phyloP scores from a whole-genome alignment of 257 asterid species.

The Penstemon barbatus region DNA sequence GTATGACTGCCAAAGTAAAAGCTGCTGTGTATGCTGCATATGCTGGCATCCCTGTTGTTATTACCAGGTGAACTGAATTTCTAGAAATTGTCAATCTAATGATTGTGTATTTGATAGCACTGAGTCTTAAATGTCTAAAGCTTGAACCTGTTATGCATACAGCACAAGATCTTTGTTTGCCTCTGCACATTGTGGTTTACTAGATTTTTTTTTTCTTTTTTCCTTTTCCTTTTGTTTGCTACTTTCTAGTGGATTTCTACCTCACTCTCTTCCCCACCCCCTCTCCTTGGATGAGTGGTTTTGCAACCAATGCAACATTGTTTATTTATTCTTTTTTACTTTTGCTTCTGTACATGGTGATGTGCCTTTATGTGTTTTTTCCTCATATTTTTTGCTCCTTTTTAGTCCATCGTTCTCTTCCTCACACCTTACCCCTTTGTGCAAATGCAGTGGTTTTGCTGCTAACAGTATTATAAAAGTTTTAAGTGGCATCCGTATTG shows the following conservation, averaged over 20 bases:
- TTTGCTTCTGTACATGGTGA: conserved; percentile 20
- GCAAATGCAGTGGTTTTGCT: conserved; percentile 60
- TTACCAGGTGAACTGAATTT: conserved; percentile 59
- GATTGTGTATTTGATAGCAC: background rate
- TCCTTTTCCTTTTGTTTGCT: background rate
- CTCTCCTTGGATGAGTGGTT: background rate
- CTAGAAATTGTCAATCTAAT: conserved; percentile 2
- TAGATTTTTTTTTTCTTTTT: background rate
- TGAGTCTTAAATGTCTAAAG: background rate
- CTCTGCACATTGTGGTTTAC: conserved; percentile 11
- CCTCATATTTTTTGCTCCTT: background rate
- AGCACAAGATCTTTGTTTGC: conserved; percentile 4
- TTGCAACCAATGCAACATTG: too few relatives aligned
- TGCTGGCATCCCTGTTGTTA: conserved; percentile 82
- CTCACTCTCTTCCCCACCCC: conserved; percentile 25
- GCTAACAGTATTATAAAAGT: conserved; percentile 54
- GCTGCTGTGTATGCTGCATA: conserved; percentile 81
- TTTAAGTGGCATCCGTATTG: conserved; percentile 55
- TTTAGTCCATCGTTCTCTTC: conserved; percentile 22
- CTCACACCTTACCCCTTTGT: conserved; percentile 22
- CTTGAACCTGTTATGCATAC: conserved; percentile 7
- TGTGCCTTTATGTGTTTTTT: background rate
- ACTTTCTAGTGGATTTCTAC: background rate
- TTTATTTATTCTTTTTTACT: too few relatives aligned
- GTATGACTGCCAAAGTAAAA: conserved; percentile 90